A percentile compares a stretch with the other conserved stretches of the same genome.
Conservation (phyloP, 2,329 filamentous ascomycete species). For the Karstenula rhodostoma region DNA sequence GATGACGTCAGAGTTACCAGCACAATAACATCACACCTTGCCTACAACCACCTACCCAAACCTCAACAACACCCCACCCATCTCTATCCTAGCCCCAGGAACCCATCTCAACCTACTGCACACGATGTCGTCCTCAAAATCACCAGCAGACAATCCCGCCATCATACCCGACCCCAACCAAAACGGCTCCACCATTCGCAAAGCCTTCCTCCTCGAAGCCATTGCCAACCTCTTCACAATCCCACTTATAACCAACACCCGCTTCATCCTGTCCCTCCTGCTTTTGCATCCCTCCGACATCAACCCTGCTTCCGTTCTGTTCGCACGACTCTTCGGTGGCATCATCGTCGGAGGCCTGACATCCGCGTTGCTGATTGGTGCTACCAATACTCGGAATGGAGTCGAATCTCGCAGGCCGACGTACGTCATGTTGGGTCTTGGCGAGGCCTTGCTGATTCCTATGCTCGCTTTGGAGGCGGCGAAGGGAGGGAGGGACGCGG, state of each 20-base stretch:
- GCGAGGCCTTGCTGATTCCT: conserved; percentile 31
- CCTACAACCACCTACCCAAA: background rate
- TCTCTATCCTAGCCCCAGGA: background rate
- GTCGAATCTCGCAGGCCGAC: conserved; percentile 34
- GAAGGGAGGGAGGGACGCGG: conserved; percentile 27
- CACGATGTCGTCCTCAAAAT: conserved; percentile 8
- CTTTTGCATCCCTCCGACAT: conserved; percentile 30
- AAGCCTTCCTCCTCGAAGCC: conserved; percentile 38
- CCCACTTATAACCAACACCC: conserved; percentile 35
- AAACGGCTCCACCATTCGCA: conserved; percentile 32
- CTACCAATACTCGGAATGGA: conserved; percentile 34
- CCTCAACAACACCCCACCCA: background rate
- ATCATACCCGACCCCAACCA: conserved; percentile 25
- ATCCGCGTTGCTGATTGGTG: conserved; percentile 31
- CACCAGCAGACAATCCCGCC: conserved; percentile 6
- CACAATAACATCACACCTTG: background rate
- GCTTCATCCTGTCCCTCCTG: conserved; percentile 29
- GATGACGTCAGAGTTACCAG: background rate
- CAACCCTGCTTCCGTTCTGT: conserved; percentile 33
- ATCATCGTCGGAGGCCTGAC: conserved; percentile 35
- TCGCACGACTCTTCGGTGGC: conserved; percentile 34
- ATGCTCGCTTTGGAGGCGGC: conserved; percentile 30
- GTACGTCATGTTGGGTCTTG: conserved; percentile 33
- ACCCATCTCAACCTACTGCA: background rate
- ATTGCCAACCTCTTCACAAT: conserved; percentile 38